Evolutionary conservation across 306 rosid species (phyloP).

Genomic region (Ammopiptanthus mongolicus): DNA sequence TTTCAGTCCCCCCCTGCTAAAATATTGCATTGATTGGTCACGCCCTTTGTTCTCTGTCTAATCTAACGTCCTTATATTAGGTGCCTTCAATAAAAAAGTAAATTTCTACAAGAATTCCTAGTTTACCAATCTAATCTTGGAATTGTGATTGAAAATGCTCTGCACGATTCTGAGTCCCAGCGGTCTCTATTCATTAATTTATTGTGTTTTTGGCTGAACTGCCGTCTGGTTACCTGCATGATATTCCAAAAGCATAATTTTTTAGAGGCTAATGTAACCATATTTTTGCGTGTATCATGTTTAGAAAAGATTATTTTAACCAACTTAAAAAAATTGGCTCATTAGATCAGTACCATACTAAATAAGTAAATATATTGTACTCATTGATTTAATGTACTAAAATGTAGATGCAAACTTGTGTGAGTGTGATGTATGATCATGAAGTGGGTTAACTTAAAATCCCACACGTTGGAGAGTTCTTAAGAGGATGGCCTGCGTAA

Average conservation of each 20-base stretch:
- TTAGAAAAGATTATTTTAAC: too few species aligned
- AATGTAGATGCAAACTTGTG: too few species aligned
- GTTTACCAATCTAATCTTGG: neutral
- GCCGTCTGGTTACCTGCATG: neutral
- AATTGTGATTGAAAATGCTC: neutral
- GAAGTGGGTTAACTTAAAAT: too few species aligned
- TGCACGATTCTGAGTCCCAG: neutral
- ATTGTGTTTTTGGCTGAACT: neutral
- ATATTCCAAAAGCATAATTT: neutral
- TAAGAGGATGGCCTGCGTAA: too few species aligned
- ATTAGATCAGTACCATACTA: too few species aligned
- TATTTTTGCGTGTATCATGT: too few species aligned
- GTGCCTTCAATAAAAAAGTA: neutral
- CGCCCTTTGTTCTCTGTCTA: slow-evolving; percentile 5
- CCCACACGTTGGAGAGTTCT: too few species aligned
- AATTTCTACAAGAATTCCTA: neutral
- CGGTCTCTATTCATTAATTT: neutral
- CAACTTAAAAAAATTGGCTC: too few species aligned
- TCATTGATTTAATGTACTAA: too few species aligned
- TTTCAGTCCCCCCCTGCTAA: neutral
- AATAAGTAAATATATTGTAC: too few species aligned
- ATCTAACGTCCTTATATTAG: slow-evolving; percentile 7
- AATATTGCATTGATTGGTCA: neutral
- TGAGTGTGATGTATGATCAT: too few species aligned
- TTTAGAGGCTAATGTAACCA: too few species aligned